Base-by-base conservation (phyloP, 1,284 basidiomycete species). In the Cutaneotrichosporon arboriforme region DNA sequence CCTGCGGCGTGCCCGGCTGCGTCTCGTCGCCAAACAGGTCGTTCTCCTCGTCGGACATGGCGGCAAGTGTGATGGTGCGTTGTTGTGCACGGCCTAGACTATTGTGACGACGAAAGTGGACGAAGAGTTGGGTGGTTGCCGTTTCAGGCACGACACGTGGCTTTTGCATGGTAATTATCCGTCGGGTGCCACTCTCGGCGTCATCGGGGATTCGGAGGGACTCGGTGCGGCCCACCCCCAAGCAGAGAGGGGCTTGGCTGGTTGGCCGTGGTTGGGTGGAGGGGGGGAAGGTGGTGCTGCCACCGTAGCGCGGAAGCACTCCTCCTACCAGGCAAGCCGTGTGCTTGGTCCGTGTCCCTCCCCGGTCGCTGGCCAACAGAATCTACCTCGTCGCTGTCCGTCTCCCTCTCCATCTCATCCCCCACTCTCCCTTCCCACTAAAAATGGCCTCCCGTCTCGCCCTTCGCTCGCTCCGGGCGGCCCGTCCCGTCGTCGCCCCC, bases 401-500 rank as follows among this genome's bases (percentile, higher is more conserved):
- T 46, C 34, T 46, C 49, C 33, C 26, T 44, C 54, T 54, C 44
- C 51, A 49, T 52, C 46, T 39, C 39, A 40, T 39, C 52, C 53
- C 43, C 57, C 45, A 51, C 52, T 50, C 52, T 50, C 36, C 51
- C 47, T 58, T 46, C 26, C 52, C 54, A 48, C 43, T 58, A 58
- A 69, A 62, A 62, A 77, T 76, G 76, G 71, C 75, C 49, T 74
- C 74, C 57, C 68, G 76, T 57, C 59, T 77, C 62, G 75, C 74
- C 50, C 61, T 71, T 60, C 71, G 68, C 64, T 68, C 70, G 55
- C 69, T 77, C 55, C 60, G 76, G 58, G 59, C 67, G 59, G 64
- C 69, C 45, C 58, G 63, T 43, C 61, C 68, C 58, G 55, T 59
- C 50, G 66, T 68, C 47, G 61, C 68, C 52, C 68, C 72, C 62